These are phyloP conservation scores for Venturia asperata DNA, from an alignment of 2,329 filamentous ascomycete genomes.

Conservation along the genomic window DNA sequence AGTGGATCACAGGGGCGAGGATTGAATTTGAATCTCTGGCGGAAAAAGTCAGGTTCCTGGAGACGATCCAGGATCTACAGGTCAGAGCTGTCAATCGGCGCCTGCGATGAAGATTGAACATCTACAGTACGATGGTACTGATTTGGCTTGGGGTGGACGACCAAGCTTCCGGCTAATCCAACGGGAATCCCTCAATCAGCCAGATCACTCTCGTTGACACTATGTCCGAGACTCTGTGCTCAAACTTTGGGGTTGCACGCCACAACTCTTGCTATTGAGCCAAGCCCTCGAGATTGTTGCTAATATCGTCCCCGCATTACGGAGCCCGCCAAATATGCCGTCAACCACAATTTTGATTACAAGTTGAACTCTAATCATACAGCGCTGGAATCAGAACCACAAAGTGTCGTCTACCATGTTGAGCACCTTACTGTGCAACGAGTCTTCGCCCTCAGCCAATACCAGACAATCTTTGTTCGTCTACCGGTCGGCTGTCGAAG, in stretches of 20 bases:
- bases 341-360: not conserved
- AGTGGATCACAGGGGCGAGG: constrained; percentile 13
- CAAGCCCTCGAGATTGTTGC: not conserved
- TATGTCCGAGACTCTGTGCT: not conserved
- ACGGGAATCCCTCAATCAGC: not conserved
- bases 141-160: not conserved
- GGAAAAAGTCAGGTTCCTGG: constrained; percentile 12
- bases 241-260: not conserved
- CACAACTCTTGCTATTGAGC: not conserved
- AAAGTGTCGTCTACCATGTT: not conserved
- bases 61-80: not conserved
- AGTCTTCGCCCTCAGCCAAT: not conserved
- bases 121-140: not conserved
- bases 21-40: constrained; percentile 6
- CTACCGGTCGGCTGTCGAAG: not conserved
- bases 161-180: not conserved
- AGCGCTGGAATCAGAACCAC: not conserved
- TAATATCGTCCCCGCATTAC: not conserved
- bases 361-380: not conserved
- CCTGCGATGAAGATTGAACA: not conserved
- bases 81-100: constrained; percentile 12
- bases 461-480: not conserved
- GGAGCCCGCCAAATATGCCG: not conserved
- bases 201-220: not conserved
- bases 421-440: not conserved